Evolutionary conservation across 345 rosid species (phyloP).

Genomic region (Hibiscus mutabilis): DNA sequence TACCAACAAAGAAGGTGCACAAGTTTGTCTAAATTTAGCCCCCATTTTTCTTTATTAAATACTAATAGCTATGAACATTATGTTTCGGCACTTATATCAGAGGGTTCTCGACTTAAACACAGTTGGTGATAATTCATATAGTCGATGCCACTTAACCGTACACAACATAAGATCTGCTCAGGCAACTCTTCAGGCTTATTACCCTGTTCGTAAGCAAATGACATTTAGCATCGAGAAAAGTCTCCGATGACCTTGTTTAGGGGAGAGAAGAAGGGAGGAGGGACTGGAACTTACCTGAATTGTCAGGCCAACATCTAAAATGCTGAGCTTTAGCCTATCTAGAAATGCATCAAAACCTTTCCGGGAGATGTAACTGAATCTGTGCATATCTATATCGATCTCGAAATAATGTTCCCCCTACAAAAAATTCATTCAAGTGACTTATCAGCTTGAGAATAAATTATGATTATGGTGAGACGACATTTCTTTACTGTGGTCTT

Average conservation of each 20-base stretch:
- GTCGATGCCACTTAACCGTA: constrained; percentile 70
- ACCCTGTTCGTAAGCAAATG: constrained; percentile 47
- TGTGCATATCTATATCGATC: constrained; percentile 92
- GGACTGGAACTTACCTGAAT: constrained; percentile 53
- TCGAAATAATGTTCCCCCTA: constrained; percentile 92
- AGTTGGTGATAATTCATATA: constrained; percentile 62
- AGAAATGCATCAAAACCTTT: constrained; percentile 86
- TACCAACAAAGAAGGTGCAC: background rate
- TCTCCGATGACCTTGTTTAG: background rate
- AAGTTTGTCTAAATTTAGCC: constrained; percentile 12
- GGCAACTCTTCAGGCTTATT: constrained; percentile 88
- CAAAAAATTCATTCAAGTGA: background rate
- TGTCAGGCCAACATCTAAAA: constrained; percentile 87
- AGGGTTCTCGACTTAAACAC: constrained; percentile 38
- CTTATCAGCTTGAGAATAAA: background rate
- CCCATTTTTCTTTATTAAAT: constrained; percentile 5
- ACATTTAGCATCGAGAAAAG: background rate
- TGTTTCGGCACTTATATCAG: constrained; percentile 22
- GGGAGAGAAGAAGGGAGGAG: background rate
- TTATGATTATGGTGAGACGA: background rate
- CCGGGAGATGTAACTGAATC: constrained; percentile 84
- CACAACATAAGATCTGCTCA: constrained; percentile 78
- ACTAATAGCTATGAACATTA: constrained; percentile 7
- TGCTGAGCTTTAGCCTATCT: constrained; percentile 61
- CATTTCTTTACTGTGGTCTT: background rate